Evolutionary conservation across 305 asterid species (phyloP).

Genomic region (Solanum aculeatissimum): DNA sequence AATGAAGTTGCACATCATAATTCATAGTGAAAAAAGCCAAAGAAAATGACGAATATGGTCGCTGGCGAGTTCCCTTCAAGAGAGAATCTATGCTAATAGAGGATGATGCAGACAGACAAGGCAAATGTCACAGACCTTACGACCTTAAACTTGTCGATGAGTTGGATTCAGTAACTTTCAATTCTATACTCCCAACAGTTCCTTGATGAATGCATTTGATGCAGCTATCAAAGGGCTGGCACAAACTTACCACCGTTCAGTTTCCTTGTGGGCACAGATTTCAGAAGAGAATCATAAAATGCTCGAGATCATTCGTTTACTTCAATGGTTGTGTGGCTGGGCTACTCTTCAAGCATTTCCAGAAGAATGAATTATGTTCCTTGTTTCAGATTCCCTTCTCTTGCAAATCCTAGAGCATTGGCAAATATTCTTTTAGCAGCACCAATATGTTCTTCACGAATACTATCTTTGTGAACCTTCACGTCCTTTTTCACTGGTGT

Average conservation of each 20-base stretch:
- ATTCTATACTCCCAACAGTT: not conserved
- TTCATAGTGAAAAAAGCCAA: not conserved
- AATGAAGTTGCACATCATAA: not conserved
- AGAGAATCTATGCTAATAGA: not conserved
- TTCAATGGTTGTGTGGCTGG: not conserved
- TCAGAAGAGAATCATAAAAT: not conserved
- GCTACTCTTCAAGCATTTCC: not conserved
- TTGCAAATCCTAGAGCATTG: constrained; percentile 63
- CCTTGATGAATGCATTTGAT: not conserved
- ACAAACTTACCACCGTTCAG: not conserved
- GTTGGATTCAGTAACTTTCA: not conserved
- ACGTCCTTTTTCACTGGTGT: constrained; percentile 13
- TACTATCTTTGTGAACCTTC: constrained; percentile 15
- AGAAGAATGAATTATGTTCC: not conserved
- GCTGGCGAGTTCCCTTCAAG: not conserved
- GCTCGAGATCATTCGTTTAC: not conserved
- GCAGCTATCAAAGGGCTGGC: not conserved
- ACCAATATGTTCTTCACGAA: constrained; percentile 60
- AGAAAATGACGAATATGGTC: not conserved
- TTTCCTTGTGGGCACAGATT: not conserved
- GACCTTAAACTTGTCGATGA: not conserved
- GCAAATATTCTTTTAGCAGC: constrained; percentile 93
- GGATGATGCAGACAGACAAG: not conserved
- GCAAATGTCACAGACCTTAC: not conserved
- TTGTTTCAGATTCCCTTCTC: constrained; percentile 15